Evolutionary conservation across 192 early-diverging fungal species (phyloP), one percentile per base, ranked within the genome.

Genomic region (Coemansia umbellata): DNA sequence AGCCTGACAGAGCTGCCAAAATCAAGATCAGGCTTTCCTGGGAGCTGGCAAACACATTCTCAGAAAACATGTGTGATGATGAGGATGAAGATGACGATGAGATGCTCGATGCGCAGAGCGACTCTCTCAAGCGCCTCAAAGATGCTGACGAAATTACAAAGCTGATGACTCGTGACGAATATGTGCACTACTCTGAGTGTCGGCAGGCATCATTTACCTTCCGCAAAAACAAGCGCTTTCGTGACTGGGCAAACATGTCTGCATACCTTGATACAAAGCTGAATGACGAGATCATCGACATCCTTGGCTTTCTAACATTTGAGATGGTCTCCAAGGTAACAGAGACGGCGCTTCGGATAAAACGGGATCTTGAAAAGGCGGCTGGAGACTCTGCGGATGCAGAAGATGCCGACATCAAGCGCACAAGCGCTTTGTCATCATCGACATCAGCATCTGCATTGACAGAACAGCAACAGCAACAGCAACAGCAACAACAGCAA

Each of bases 101-200:
- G 23, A 80, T 87, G 58, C 82, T 89, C 47, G 93, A 93, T 5
- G 92, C 94, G 0, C 74, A 71, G 69, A 84, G 88, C 71, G 91
- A 95, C 39, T 90, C 93, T 22, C 82, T 92, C 37, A 82, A 84
- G 55, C 82, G 95, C 8, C 67, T 98, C 19, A 74, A 82, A 81
- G 84, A 87, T 24, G 97, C 97, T 3, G 97, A 99, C 59, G 88
- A 93, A 37, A 78, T 94, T 3, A 99, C 97, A 3, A 68, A 81
- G 14, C 88, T 83, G 13, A 99, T 99, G 97, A 91, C 93, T 18
- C 86, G 94, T 55, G 94, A 95, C n/a, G 92, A 99, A 74, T 99
- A 99, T 66, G 92, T 97, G 19, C 91, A 95, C 77, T 99, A 94
- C 58, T 94, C 95, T 5, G 94, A 97, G 68, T 96, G 94, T 68